phyloP scores from a whole-genome alignment of 768 basidiomycete species.

The Pleurotus pulmonarius region DNA sequence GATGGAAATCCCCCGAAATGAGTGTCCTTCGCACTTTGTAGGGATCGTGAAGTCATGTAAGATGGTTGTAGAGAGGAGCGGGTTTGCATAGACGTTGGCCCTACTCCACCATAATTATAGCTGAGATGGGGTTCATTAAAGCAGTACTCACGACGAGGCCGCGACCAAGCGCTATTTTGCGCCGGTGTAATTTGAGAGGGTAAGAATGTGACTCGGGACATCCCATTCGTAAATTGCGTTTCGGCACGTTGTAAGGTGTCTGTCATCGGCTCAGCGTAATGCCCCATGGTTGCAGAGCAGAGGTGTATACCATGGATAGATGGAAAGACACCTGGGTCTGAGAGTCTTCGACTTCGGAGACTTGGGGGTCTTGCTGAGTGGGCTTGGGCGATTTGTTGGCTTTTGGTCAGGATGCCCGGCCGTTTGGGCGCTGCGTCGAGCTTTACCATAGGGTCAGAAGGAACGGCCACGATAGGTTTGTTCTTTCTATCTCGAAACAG shows the following conservation, averaged over 20 bases:
- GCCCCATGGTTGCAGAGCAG: neutral
- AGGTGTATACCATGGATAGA: slow-evolving; percentile 1
- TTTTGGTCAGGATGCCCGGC: slow-evolving; percentile 1
- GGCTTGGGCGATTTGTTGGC: neutral
- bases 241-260: neutral
- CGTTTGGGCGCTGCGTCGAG: slow-evolving; percentile 5
- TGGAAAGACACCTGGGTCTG: slow-evolving; percentile 2
- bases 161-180: neutral
- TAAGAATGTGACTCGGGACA: slow-evolving; percentile 2
- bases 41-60: neutral
- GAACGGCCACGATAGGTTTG: neutral
- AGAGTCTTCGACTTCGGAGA: neutral
- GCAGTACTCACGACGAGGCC: neutral
- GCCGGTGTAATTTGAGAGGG: neutral
- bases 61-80: slow-evolving; percentile 5
- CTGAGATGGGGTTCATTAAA: too few relatives aligned
- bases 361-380: neutral
- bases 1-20: slow-evolving; percentile 5
- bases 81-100: neutral
- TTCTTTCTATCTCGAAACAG: neutral
- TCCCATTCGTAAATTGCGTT: neutral
- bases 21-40: slow-evolving; percentile 2
- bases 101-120: neutral
- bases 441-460: slow-evolving; percentile 1
- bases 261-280: neutral